Conservation (phyloP, 306 rosid genomes). For the Alnus rubra region DNA sequence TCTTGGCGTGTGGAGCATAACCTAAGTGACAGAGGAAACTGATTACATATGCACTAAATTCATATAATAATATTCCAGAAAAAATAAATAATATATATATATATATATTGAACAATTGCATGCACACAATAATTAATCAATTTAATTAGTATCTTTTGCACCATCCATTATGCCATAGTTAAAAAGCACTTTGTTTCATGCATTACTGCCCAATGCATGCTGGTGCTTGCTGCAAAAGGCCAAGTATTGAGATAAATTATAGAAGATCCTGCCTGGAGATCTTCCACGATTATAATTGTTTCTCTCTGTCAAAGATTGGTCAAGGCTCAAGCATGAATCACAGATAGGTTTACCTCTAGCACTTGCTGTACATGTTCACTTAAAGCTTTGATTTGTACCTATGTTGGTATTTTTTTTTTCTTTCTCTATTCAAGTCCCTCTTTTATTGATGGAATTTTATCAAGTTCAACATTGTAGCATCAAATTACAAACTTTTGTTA, state of each 20-base stretch:
- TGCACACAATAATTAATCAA: too few relatives aligned
- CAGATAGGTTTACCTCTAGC: neutral
- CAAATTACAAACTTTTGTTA: conserved; percentile 19
- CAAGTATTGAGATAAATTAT: neutral
- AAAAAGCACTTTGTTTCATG: neutral
- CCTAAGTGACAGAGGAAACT: too few relatives aligned
- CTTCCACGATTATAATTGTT: neutral
- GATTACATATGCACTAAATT: too few relatives aligned
- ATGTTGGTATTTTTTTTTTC: neutral
- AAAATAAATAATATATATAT: too few relatives aligned
- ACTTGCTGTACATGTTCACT: neutral
- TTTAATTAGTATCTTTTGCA: neutral
- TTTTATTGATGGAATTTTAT: neutral
- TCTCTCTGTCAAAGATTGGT: neutral
- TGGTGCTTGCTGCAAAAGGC: neutral
- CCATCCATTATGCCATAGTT: neutral
- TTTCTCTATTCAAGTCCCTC: neutral
- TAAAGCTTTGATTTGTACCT: neutral
- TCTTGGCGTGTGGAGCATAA: too few relatives aligned
- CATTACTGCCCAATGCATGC: neutral
- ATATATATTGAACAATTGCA: too few relatives aligned
- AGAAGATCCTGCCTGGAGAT: neutral
- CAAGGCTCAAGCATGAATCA: neutral
- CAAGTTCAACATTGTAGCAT: conserved; percentile 5
- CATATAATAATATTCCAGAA: too few relatives aligned